Conservation (phyloP, 805 yeast genomes). For the Barnettozyma sp. region DNA sequence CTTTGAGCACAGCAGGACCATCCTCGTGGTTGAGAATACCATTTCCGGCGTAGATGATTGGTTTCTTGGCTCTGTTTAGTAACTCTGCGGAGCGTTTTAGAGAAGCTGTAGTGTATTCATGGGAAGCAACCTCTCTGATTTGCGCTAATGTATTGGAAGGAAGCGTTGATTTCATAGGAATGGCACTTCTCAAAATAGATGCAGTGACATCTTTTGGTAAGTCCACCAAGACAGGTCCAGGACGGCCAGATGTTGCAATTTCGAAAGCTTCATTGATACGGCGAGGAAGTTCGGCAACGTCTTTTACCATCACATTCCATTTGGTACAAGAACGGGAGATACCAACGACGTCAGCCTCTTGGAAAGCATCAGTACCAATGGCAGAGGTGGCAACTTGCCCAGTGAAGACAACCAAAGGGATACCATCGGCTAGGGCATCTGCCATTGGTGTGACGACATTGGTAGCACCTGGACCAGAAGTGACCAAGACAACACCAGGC, state of each 20-base stretch:
- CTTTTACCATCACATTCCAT: slow-evolving; percentile 98
- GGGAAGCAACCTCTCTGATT: slow-evolving; percentile 62
- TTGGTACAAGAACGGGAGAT: slow-evolving; percentile 96
- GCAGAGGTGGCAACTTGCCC: slow-evolving; percentile 96
- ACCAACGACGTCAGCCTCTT: slow-evolving; percentile 97
- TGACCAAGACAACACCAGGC: slow-evolving; percentile 95
- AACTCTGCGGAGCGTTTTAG: slow-evolving; percentile 71
- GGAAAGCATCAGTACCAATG: slow-evolving; percentile 98
- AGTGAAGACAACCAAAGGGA: slow-evolving; percentile 91
- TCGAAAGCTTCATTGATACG: slow-evolving; percentile 97
- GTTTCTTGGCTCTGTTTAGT: slow-evolving; percentile 77
- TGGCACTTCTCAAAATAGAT: slow-evolving; percentile 75
- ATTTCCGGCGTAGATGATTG: slow-evolving; percentile 85
- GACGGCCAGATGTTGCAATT: slow-evolving; percentile 92
- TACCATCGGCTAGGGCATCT: slow-evolving; percentile 95
- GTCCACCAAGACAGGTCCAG: slow-evolving; percentile 97
- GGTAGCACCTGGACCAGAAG: slow-evolving; percentile 99
- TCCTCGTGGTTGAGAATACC: slow-evolving; percentile 77
- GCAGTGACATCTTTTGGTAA: slow-evolving; percentile 98
- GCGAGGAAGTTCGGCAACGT: slow-evolving; percentile 88
- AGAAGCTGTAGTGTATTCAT: slow-evolving; percentile 68
- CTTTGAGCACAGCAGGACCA: slow-evolving; percentile 73
- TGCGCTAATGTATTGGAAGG: slow-evolving; percentile 64
- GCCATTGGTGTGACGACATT: slow-evolving; percentile 98
- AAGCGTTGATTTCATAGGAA: slow-evolving; percentile 72